Base-by-base conservation (phyloP, 139 green algal genomes). In the Axilococcus clingmanii region DNA sequence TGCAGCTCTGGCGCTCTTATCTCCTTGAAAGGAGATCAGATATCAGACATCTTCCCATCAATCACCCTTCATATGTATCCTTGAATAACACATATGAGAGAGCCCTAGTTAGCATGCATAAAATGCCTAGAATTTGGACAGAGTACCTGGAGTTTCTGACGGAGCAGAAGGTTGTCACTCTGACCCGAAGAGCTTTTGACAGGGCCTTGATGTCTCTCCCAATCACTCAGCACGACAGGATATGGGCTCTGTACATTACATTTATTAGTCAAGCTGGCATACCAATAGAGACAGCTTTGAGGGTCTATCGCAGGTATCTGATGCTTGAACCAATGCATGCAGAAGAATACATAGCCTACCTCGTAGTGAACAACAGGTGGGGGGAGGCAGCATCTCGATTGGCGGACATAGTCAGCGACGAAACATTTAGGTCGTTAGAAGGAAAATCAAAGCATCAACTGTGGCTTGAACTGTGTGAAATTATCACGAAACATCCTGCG, bases 391-490 rank as follows among this genome's bases (percentile, higher is more conserved):
- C 83, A 1, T 57, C 44, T 6, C 77, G 81, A 57, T 69, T 95
- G 57, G 72, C 80, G 2, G 67, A 78, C 32, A 41, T 87, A 23
- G 69, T 95, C 30, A 85, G 94, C 44, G 86, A 97, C 47, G 85
- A 94, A 52, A 79, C 52, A 5, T 99, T 99, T 75, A 66, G 77
- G 35, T 89, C 76, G 12, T 63, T 94, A 29, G 78, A 88, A 67
- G 92, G 88, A 56, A 97, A 96, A 69, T 86, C 59, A 46, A 93
- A 91, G 75, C 92, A 98, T 72, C 51, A 82, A 72, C 69, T 99
- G 56, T 99, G 93, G 93, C 75, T 99, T 61, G 88, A 97, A 76
- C 82, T 99, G 40, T 96, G 86, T 59, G 90, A 99, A 50, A 71
- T 98, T 20, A 66, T 97, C 50, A 95, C 86, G 20, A 88, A 83